Evolutionary conservation across 805 yeast species (phyloP), one percentile per base, ranked within the genome.

Genomic region (Cyberlindnera nakhonratchasimensis): DNA sequence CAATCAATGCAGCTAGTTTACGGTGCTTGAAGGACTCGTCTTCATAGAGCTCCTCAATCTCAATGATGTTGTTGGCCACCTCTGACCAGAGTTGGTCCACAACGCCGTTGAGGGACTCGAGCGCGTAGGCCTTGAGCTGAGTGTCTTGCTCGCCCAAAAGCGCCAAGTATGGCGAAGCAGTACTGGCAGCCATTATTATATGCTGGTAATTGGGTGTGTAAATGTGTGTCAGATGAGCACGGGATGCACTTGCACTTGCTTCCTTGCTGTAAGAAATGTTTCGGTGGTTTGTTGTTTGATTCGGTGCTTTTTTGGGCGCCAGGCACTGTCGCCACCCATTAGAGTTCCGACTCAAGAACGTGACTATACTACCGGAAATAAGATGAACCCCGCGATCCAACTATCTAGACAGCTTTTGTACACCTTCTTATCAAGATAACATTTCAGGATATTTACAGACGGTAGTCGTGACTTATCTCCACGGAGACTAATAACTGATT

Each of bases 31-130:
- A 93, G 19, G 73, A 64, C 45, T 76, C 74, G 62, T 91, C 96
- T 66, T 93, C 98, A 57, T 82, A 89, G 41, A 93, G 70, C 50
- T 88, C 95, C 67, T 93, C 99, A 57, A 93, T 85, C 42, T 86
- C 89, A 22, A 86, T 71, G 47, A 93, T 78, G 58, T 77, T 81
- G 66, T 93, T 93, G 44, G 99, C 95, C 44, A 93, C 86, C 69
- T 93, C 98, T 3, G 99, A 88, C 99, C 99, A 93, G 45, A 88
- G 74, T 64, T 87, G 90, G 67, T 89, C 96, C 39, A 88, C 96
- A 38, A 85, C 76, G 21, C 69, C 75, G 61, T 89, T 86, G 52
- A 93, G 77, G 16, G 95, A 81, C 43, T 82, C 70, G 58, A 93
- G 74, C 16, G 98, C 99, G 61, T 87, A 86, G 26, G 82, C 72